Base-by-base conservation (phyloP, 2,329 filamentous ascomycete species). In the Akanthomyces lecanii region DNA sequence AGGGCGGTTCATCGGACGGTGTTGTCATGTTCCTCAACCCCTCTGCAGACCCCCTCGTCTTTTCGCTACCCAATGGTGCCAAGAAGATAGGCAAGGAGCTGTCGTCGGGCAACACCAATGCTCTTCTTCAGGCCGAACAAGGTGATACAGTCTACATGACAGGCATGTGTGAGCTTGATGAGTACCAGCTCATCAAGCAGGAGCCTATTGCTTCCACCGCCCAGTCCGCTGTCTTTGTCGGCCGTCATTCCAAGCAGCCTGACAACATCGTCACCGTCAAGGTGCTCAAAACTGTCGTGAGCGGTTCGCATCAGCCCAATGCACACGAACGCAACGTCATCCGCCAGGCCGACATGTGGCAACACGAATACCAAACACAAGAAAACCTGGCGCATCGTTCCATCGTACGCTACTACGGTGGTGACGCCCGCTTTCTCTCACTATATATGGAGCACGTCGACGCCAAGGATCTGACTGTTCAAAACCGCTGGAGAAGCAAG, bases 381-480 rank as follows among this genome's bases (percentile, higher is more conserved):
- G 80, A 82, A 66, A 78, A 81, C 65, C 72, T 86, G 55, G 74
- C 81, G 64, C 83, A 86, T 71, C 75, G 82, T 64, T 85, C 82
- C 58, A 86, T 86, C 64, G 83, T 85, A 63, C 79, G 79, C 25
- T 77, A 85, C 59, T 84, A 85, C 64, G 83, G 83, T 10, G 83
- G 84, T 44, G 84, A 86, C 66, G 84, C 84, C 7, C 81, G 84
- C 40, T 85, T 83, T 68, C 71, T 87, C 44, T 84, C 83, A 3
- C 71, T 86, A 11, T 86, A 85, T 68, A 86, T 87, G 84, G 84
- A 86, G 69, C 82, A 85, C 64, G 78, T 86, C 5, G 81, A 85
- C 60, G 83, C 81, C 14, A 79, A 78, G 51, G 84, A 86, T 66
- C 74, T 87, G 44, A 78, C 81, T 0, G 76, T 78, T 36, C 72